These are phyloP conservation scores for Salvia sclarea DNA, from an alignment of 305 asterid species.

Conservation along the genomic window DNA sequence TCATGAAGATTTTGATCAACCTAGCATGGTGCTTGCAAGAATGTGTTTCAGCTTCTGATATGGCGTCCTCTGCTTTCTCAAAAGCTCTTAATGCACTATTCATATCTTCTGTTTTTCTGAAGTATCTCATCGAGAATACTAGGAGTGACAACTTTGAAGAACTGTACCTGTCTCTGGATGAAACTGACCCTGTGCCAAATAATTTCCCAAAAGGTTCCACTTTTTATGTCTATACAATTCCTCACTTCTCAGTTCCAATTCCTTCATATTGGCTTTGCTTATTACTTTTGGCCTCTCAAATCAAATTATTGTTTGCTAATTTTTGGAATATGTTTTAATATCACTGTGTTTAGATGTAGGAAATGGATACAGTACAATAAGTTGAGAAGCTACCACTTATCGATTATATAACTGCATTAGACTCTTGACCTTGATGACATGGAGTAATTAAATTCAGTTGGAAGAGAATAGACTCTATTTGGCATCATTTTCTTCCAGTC, in stretches of 20 bases:
- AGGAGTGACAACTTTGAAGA: conserved; percentile 76
- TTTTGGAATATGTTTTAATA: conserved; percentile 3
- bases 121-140: conserved; percentile 75
- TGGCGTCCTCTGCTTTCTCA: conserved; percentile 52
- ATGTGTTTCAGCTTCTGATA: conserved; percentile 68
- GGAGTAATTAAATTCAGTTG: neutral
- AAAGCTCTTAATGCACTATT: conserved; percentile 83
- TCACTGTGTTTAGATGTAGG: neutral
- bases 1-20: conserved; percentile 83
- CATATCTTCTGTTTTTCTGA: conserved; percentile 84
- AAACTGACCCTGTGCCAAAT: conserved; percentile 60
- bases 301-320: conserved; percentile 15
- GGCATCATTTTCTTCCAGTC: neutral
- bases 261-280: conserved; percentile 12
- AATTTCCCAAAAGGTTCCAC: conserved; percentile 63
- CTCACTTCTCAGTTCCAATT: conserved; percentile 4
- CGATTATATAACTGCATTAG: neutral
- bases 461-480: neutral
- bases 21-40: conserved; percentile 88
- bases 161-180: conserved; percentile 66
- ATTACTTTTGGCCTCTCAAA: neutral
- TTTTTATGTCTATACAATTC: conserved; percentile 22
- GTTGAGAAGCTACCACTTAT: neutral
- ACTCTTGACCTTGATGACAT: neutral
- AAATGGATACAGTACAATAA: neutral